A percentile compares a stretch with the other conserved stretches of the same genome.
phyloP scores from a whole-genome alignment of 2,329 filamentous ascomycete species.

The Xylariaceae sp. region DNA sequence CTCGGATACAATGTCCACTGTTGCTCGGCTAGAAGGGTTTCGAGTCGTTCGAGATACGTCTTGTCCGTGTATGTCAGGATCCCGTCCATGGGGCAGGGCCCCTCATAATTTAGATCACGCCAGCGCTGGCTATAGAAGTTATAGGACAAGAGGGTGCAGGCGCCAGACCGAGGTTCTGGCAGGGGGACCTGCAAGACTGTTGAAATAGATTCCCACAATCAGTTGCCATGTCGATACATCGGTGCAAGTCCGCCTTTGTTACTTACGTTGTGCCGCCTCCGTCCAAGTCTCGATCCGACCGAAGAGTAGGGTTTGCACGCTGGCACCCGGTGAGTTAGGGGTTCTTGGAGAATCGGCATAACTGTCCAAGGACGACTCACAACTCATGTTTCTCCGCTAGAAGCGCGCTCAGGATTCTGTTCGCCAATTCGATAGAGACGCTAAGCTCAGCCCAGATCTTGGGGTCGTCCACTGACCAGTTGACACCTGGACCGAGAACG shows the following conservation, averaged over 20 bases:
- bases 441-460: slow-evolving; percentile 7
- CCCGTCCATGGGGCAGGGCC: not conserved
- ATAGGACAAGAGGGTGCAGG: slow-evolving; percentile 11
- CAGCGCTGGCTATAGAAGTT: not conserved
- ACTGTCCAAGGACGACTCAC: slow-evolving; percentile 13
- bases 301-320: slow-evolving; percentile 12
- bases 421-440: slow-evolving; percentile 11
- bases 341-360: not conserved
- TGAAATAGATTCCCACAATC: not conserved
- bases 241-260: too few species aligned
- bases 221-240: not conserved
- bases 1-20: not conserved
- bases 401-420: slow-evolving; percentile 10
- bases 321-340: slow-evolving; percentile 5
- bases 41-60: not conserved
- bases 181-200: not conserved
- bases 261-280: not conserved
- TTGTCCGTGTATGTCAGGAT: not conserved
- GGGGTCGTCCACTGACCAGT: slow-evolving; percentile 12
- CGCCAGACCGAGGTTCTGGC: not conserved
- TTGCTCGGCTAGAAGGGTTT: not conserved
- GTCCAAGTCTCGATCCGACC: slow-evolving; percentile 5
- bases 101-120: not conserved
- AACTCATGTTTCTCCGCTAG: slow-evolving; percentile 9
- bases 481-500: not conserved